Base-by-base conservation (phyloP, 1,139 yeast genomes). In the Groenewaldozyma auringiensis region DNA sequence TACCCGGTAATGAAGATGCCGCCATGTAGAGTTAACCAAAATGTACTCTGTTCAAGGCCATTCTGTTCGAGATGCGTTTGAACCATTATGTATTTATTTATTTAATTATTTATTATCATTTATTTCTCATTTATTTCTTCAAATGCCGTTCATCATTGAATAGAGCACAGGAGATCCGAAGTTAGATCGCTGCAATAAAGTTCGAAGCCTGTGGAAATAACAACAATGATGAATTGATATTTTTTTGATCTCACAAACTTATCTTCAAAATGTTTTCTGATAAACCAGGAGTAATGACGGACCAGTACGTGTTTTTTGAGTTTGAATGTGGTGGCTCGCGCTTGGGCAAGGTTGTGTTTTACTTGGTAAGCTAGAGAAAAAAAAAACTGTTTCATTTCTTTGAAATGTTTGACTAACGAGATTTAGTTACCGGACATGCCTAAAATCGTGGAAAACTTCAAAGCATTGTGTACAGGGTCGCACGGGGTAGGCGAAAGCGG, bases 361-460 rank as follows among this genome's bases (percentile, higher is more conserved):
- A 8, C 29, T 25, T 25, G 29, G 29, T 25, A 25, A 8, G 29
- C 11, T 8, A 25, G 11, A n/a, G n/a, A n/a, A n/a, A n/a, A n/a
- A n/a, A n/a, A n/a, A n/a, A n/a, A n/a, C n/a, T n/a, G n/a, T n/a
- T n/a, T n/a, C 29, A 25, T 25, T 25, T 25, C 11, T 25, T 25
- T 25, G 11, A 25, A 25, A 25, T 25, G 29, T 25, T 25, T 6
- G 29, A 25, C 29, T 25, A 25, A 11, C 29, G 6, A 25, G 6
- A 25, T 8, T 25, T 25, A 25, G 29, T 25, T 8, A 8, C 29
- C 29, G 29, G 29, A 82, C 11, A 96, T 86, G 3, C 98, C 98
- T 44, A 84, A 81, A 64, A 92, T 98, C 0, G 84, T 94, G 3
- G 96, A 87, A 58, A 92, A 92, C 69, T 92, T 94, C 73, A 76